Conservation (phyloP, 441 rosid genomes). For the Corymbia calophylla region DNA sequence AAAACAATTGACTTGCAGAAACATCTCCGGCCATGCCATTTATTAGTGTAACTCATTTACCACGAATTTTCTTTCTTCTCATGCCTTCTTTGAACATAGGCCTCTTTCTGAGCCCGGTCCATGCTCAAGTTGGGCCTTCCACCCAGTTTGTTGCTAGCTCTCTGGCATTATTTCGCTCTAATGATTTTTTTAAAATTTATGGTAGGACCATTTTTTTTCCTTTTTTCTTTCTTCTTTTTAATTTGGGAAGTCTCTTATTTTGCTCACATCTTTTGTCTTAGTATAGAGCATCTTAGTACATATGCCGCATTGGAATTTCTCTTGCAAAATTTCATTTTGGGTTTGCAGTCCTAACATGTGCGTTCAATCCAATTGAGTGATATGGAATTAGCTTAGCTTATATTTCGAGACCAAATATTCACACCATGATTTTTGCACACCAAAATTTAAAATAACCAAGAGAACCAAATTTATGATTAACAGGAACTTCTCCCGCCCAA, state of each 20-base stretch:
- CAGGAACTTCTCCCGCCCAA: not conserved
- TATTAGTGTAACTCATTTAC: too few species aligned
- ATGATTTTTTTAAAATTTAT: too few species aligned
- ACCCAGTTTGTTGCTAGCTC: accelerated
- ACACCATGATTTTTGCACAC: not conserved
- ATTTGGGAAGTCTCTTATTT: too few species aligned
- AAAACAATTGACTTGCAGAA: accelerated
- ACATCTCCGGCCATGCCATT: too few species aligned
- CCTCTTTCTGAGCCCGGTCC: too few species aligned
- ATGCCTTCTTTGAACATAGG: too few species aligned
- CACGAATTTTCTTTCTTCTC: too few species aligned
- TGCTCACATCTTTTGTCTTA: not conserved
- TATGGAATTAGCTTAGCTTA: not conserved
- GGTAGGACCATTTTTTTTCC: accelerated
- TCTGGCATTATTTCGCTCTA: accelerated
- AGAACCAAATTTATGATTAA: not conserved
- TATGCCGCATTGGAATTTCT: not conserved
- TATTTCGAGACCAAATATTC: not conserved
- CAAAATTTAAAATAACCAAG: not conserved
- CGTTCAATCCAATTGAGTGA: not conserved
- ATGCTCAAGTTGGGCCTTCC: too few species aligned
- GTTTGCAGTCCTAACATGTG: not conserved
- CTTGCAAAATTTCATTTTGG: not conserved
- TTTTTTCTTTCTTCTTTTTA: not conserved
- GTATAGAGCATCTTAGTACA: not conserved